Percentiles rank a stretch among this genome's conserved stretches.
Conservation (phyloP, 768 basidiomycete species). For the Lentinula raphanica region DNA sequence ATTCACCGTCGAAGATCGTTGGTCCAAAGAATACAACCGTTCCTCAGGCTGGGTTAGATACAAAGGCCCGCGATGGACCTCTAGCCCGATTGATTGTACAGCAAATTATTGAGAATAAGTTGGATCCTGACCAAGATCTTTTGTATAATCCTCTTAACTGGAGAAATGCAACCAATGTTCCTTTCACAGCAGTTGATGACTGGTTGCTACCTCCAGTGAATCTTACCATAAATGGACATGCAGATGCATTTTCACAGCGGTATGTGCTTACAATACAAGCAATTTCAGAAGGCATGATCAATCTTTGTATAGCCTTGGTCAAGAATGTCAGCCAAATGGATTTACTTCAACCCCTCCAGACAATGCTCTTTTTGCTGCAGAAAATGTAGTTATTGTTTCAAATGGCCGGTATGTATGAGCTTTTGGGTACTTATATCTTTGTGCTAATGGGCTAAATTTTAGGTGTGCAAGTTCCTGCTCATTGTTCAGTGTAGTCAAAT, state of each 20-base stretch:
- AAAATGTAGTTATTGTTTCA: conserved; percentile 47
- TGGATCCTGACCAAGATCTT: conserved; percentile 24
- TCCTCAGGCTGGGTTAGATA: conserved; percentile 35
- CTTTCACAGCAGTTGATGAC: conserved; percentile 25
- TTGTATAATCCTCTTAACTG: conserved; percentile 30
- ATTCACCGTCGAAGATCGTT: conserved; percentile 13
- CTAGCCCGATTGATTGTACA: conserved; percentile 31
- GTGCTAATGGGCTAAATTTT: neutral
- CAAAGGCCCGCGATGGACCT: conserved; percentile 27
- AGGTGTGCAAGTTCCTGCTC: conserved; percentile 48
- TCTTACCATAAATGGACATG: conserved; percentile 28
- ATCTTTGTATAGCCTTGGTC: conserved; percentile 29
- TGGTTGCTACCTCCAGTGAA: conserved; percentile 31
- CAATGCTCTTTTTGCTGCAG: conserved; percentile 41
- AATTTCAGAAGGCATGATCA: neutral
- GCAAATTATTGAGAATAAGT: conserved; percentile 18
- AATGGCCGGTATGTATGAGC: conserved; percentile 49
- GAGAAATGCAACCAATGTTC: conserved; percentile 25
- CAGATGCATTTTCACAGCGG: conserved; percentile 38
- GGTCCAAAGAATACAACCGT: conserved; percentile 29
- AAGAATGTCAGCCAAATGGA: conserved; percentile 35
- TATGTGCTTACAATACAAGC: conserved; percentile 11
- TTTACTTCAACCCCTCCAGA: conserved; percentile 33
- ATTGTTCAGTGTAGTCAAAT: conserved; percentile 35
- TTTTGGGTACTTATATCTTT: too few relatives aligned